phyloP scores from a whole-genome alignment of 2,329 filamentous ascomycete genomes.

The Fusarium piperis region DNA sequence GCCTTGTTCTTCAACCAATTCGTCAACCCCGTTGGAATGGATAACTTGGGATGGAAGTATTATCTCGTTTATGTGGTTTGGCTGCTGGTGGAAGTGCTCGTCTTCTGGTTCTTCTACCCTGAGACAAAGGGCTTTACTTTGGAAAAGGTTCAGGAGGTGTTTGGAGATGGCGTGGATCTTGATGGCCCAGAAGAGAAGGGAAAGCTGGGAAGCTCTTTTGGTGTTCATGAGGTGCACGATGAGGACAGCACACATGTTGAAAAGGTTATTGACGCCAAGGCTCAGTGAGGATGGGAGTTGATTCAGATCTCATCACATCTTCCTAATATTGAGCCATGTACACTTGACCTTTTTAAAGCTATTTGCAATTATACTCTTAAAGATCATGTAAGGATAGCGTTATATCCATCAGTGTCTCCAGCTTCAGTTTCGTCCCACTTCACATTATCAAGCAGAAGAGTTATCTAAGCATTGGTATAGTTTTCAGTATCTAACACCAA shows the following conservation, averaged over 20 bases:
- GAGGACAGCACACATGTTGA: background rate
- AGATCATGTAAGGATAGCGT: too few species aligned
- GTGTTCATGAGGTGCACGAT: background rate
- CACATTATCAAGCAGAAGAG: too few species aligned
- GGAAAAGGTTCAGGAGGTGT: slow-evolving; percentile 23
- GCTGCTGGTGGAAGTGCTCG: slow-evolving; percentile 32
- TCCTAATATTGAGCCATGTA: background rate
- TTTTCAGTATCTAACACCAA: too few species aligned
- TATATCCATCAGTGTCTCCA: too few species aligned
- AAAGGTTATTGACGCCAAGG: background rate
- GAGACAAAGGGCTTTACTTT: slow-evolving; percentile 54
- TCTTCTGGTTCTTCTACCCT: slow-evolving; percentile 54
- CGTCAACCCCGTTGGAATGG: slow-evolving; percentile 41
- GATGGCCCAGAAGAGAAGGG: slow-evolving; percentile 9
- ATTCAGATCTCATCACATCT: background rate
- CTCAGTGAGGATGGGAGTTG: background rate
- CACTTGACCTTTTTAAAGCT: background rate
- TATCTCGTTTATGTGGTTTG: slow-evolving; percentile 40
- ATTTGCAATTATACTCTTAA: background rate
- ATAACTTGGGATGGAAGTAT: slow-evolving; percentile 28
- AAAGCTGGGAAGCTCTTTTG: background rate
- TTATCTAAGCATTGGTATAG: too few species aligned
- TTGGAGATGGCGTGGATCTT: slow-evolving; percentile 12
- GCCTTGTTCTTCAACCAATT: slow-evolving; percentile 31
- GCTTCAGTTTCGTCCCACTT: too few species aligned